Conservation (phyloP, 2,329 filamentous ascomycete species). For the Coniella vitis region DNA sequence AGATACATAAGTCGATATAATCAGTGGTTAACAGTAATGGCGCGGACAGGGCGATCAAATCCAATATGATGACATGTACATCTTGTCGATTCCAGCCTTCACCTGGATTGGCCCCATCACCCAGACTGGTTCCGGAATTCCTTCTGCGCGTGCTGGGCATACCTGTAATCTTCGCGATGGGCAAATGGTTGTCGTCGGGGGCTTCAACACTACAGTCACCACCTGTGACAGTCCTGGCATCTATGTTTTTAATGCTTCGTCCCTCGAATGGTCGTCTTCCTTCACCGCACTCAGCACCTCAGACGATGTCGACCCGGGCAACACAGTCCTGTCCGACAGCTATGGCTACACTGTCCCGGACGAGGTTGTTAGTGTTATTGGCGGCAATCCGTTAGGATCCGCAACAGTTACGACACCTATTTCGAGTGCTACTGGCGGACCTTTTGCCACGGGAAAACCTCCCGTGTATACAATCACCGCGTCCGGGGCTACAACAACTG, state of each 20-base stretch:
- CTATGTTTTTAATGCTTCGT: conserved; percentile 66
- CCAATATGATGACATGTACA: conserved; percentile 68
- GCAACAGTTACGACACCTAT: conserved; percentile 62
- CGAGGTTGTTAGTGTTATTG: conserved; percentile 46
- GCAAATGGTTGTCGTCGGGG: conserved; percentile 65
- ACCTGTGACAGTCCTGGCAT: conserved; percentile 62
- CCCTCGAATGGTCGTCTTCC: conserved; percentile 53
- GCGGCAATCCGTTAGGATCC: conserved; percentile 24
- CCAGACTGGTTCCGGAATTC: conserved; percentile 41
- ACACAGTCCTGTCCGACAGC: conserved; percentile 49
- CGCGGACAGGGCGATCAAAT: conserved; percentile 37
- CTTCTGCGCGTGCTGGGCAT: conserved; percentile 59
- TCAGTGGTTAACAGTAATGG: not conserved
- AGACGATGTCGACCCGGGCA: conserved; percentile 40
- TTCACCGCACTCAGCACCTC: conserved; percentile 53
- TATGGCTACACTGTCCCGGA: conserved; percentile 59
- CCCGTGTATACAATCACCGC: conserved; percentile 62
- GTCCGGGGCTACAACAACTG: conserved; percentile 39
- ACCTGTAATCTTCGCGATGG: conserved; percentile 62
- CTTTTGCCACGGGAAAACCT: conserved; percentile 62
- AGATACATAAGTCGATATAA: no score
- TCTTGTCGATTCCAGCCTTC: conserved; percentile 65
- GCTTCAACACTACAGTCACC: conserved; percentile 55
- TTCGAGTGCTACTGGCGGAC: conserved; percentile 57
- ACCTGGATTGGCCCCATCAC: conserved; percentile 61